phyloP scores from a whole-genome alignment of 345 rosid genomes.

The Dovyalis caffra region DNA sequence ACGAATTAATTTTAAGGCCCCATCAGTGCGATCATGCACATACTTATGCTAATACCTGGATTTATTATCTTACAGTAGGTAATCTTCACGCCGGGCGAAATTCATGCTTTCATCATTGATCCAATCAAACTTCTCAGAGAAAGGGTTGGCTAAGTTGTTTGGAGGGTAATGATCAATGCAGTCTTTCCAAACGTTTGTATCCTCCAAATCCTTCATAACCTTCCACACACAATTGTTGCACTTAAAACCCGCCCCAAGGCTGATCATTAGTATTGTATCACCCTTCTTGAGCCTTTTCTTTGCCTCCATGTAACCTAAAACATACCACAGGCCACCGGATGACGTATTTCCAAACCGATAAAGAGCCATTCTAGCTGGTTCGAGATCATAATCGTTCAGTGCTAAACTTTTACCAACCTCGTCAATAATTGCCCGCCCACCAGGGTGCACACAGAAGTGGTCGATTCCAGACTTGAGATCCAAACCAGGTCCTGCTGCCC shows the following conservation, averaged over 20 bases:
- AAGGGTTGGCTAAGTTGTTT: conserved; percentile 28
- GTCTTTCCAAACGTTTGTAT: conserved; percentile 59
- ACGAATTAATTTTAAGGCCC: too few species aligned
- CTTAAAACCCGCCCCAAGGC: conserved; percentile 35
- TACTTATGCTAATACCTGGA: neutral
- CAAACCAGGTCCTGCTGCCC: conserved; percentile 39
- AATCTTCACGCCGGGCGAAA: neutral
- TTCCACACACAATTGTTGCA: conserved; percentile 37
- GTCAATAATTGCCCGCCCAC: conserved; percentile 32
- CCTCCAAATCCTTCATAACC: conserved; percentile 10
- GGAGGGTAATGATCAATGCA: conserved; percentile 38
- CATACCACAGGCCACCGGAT: conserved; percentile 30
- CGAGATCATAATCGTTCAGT: conserved; percentile 22
- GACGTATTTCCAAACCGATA: conserved; percentile 37
- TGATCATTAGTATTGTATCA: conserved; percentile 25
- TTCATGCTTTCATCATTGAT: conserved; percentile 18
- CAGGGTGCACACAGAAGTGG: conserved; percentile 34
- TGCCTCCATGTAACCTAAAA: conserved; percentile 34
- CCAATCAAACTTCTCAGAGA: conserved; percentile 39
- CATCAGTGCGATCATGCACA: too few species aligned
- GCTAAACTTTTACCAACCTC: conserved; percentile 21
- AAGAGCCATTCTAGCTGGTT: conserved; percentile 38
- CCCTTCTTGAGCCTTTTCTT: conserved; percentile 33
- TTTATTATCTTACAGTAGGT: neutral
- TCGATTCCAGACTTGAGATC: conserved; percentile 26